These are phyloP conservation scores for Cyamopsis tetragonoloba DNA, from an alignment of 306 rosid genomes.

Conservation along the genomic window DNA sequence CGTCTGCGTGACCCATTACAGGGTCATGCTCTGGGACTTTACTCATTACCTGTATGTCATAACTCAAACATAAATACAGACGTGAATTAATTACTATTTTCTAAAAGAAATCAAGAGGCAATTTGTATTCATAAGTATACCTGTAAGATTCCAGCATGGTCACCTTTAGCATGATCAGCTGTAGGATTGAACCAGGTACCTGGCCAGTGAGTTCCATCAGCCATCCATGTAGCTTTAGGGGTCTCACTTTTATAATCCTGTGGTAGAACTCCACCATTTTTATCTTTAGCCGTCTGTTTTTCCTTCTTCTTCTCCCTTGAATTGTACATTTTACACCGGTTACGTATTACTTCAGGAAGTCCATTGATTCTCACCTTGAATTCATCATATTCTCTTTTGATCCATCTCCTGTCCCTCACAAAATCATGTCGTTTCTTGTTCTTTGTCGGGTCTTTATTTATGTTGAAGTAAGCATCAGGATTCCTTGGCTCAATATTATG, in stretches of 20 bases:
- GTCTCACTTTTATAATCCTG: slow-evolving; percentile 18
- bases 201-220: slow-evolving; percentile 90
- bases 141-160: slow-evolving; percentile 89
- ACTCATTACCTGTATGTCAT: slow-evolving; percentile 50
- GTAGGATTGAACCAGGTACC: slow-evolving; percentile 62
- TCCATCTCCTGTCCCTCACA: slow-evolving; percentile 84
- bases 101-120: too few species aligned
- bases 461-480: slow-evolving; percentile 74
- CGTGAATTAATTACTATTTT: too few species aligned
- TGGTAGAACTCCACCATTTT: slow-evolving; percentile 48
- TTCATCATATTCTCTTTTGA: slow-evolving; percentile 89
- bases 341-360: slow-evolving; percentile 53
- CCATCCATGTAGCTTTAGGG: slow-evolving; percentile 81
- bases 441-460: slow-evolving; percentile 71
- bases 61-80: too few species aligned
- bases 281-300: slow-evolving; percentile 45
- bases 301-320: slow-evolving; percentile 57
- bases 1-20: slow-evolving; percentile 56
- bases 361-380: slow-evolving; percentile 87
- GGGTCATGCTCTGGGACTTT: slow-evolving; percentile 68
- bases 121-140: too few species aligned
- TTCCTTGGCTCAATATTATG: slow-evolving; percentile 77
- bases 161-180: slow-evolving; percentile 72
- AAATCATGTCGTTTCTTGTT: slow-evolving; percentile 73
- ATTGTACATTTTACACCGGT: slow-evolving; percentile 51